A percentile compares a stretch with the other conserved stretches of the same genome.
Conservation (phyloP, 306 rosid genomes). For the Astragalus membranaceus region DNA sequence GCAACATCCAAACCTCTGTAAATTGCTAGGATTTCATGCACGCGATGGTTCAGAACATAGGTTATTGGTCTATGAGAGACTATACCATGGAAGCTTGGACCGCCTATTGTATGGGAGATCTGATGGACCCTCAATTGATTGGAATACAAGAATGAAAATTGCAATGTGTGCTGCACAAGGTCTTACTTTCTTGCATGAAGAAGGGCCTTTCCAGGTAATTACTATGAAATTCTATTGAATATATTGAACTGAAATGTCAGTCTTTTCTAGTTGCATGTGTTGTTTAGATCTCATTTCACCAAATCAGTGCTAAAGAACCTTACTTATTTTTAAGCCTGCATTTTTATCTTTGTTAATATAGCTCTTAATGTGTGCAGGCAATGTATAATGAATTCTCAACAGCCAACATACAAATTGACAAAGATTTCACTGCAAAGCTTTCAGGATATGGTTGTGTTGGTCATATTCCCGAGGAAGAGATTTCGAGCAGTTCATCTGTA, state of each 20-base stretch:
- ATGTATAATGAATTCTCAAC: slow-evolving; percentile 97
- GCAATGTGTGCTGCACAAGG: slow-evolving; percentile 94
- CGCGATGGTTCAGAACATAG: slow-evolving; percentile 76
- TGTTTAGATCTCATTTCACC: slow-evolving; percentile 6
- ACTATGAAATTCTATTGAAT: background rate
- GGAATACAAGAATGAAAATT: slow-evolving; percentile 95
- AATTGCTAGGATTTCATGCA: slow-evolving; percentile 89
- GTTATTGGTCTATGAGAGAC: slow-evolving; percentile 89
- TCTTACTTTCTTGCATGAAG: slow-evolving; percentile 96
- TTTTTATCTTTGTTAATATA: slow-evolving; percentile 23
- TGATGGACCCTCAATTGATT: slow-evolving; percentile 91
- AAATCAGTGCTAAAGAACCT: background rate
- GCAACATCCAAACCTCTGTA: slow-evolving; percentile 97
- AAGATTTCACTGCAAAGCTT: slow-evolving; percentile 99
- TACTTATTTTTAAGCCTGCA: background rate
- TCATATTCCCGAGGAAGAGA: slow-evolving; percentile 82
- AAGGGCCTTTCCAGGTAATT: slow-evolving; percentile 98
- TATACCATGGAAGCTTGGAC: slow-evolving; percentile 87
- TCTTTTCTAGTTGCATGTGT: background rate
- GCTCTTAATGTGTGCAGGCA: slow-evolving; percentile 53
- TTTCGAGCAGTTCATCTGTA: slow-evolving; percentile 70
- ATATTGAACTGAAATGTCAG: background rate
- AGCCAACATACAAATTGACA: slow-evolving; percentile 89
- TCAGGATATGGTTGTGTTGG: slow-evolving; percentile 98
- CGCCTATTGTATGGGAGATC: slow-evolving; percentile 78